These are phyloP conservation scores for Hypoxylon sp. DNA, from an alignment of 2,329 filamentous ascomycete genomes.

Conservation along the genomic window DNA sequence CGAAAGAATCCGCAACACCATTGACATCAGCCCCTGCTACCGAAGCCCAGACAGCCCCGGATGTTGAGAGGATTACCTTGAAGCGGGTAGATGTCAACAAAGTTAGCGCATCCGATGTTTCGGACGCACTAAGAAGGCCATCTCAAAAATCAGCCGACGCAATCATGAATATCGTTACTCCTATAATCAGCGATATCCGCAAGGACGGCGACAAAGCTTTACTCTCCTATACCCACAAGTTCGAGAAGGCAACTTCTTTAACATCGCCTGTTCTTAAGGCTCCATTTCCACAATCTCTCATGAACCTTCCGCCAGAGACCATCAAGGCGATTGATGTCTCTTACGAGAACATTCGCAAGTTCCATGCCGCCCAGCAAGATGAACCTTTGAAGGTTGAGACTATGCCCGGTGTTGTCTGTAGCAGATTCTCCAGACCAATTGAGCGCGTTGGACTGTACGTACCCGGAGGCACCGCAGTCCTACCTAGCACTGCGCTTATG, in stretches of 20 bases:
- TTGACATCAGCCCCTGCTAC: conserved; percentile 49
- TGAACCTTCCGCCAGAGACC: conserved; percentile 85
- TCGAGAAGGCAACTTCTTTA: conserved; percentile 92
- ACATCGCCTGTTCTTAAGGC: conserved; percentile 89
- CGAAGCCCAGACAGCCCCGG: conserved; percentile 51
- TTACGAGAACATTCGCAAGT: conserved; percentile 92
- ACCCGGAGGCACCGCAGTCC: conserved; percentile 94
- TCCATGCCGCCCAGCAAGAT: conserved; percentile 91
- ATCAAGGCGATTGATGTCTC: conserved; percentile 92
- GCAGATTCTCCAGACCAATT: conserved; percentile 89
- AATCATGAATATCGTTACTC: conserved; percentile 88
- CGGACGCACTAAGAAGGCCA: conserved; percentile 81
- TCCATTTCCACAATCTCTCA: conserved; percentile 84
- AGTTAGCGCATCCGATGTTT: conserved; percentile 70
- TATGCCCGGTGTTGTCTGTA: conserved; percentile 96
- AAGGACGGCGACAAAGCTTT: conserved; percentile 86
- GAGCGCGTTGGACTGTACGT: conserved; percentile 97
- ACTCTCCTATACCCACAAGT: conserved; percentile 94
- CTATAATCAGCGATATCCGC: conserved; percentile 90
- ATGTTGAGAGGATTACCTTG: conserved; percentile 76
- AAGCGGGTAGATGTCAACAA: conserved; percentile 75
- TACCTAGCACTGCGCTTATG: conserved; percentile 97
- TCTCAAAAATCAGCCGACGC: conserved; percentile 95
- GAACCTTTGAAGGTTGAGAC: conserved; percentile 88
- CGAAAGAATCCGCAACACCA: conserved; percentile 48